Conservation (phyloP, 139 green algal species). For the Picochlorum sp. region DNA sequence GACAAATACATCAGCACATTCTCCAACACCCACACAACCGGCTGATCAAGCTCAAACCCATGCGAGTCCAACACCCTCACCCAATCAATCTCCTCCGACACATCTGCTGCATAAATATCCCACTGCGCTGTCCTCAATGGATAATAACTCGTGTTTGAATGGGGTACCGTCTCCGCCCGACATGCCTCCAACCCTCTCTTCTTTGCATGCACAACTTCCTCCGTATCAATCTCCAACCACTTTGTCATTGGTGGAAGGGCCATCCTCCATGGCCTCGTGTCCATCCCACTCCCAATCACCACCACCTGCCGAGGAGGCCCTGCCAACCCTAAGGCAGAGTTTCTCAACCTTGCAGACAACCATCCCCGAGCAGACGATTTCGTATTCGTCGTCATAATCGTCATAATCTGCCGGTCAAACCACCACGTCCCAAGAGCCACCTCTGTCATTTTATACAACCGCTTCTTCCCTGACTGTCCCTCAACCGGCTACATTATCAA, state of each 20-base stretch:
- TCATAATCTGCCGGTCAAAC: slow-evolving; percentile 21
- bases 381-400: slow-evolving; percentile 2
- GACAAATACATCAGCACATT: slow-evolving; percentile 51
- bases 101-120: slow-evolving; percentile 1
- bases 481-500: not conserved
- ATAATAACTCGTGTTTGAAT: not conserved
- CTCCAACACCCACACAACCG: slow-evolving; percentile 45
- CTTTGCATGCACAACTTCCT: slow-evolving; percentile 50
- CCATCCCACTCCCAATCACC: slow-evolving; percentile 48
- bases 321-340: not conserved
- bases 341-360: slow-evolving; percentile 8
- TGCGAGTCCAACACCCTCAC: not conserved
- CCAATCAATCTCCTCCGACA: slow-evolving; percentile 6
- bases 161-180: not conserved
- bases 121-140: not conserved
- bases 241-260: slow-evolving; percentile 36
- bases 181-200: not conserved
- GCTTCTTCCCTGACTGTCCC: not conserved
- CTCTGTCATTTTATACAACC: slow-evolving; percentile 9
- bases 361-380: not conserved
- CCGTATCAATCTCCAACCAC: slow-evolving; percentile 61
- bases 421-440: slow-evolving; percentile 16
- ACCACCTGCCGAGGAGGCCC: slow-evolving; percentile 21
- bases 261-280: slow-evolving; percentile 59
- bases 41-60: slow-evolving; percentile 12